Conservation (phyloP, 73 alveolate species). For the Uronychia binucleata region DNA sequence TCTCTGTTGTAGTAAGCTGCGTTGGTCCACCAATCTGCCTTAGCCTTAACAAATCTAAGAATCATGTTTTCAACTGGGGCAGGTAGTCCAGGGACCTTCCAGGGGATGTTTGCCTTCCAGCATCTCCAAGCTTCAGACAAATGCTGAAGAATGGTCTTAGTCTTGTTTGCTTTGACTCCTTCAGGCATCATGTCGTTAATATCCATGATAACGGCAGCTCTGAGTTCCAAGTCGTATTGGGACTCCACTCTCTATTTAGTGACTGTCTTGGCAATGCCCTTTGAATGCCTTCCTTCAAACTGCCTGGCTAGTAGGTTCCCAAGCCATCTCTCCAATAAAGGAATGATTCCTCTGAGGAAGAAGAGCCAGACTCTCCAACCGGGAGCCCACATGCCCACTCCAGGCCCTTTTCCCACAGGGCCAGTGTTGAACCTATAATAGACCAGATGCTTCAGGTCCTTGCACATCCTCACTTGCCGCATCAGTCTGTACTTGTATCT, state of each 20-base stretch:
- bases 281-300: conserved; percentile 99
- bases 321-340: conserved; percentile 99
- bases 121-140: conserved; percentile 99
- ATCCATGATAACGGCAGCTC: conserved; percentile 99
- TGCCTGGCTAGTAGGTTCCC: conserved; percentile 99
- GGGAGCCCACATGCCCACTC: conserved; percentile 99
- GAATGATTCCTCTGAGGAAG: conserved; percentile 99
- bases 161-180: conserved; percentile 99
- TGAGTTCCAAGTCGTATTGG: conserved; percentile 98
- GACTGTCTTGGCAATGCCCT: conserved; percentile 98
- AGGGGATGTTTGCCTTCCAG: conserved; percentile 99
- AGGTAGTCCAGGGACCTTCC: conserved; percentile 99
- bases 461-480: conserved; percentile 99
- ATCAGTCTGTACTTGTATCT: conserved; percentile 99
- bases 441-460: conserved; percentile 99
- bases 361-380: conserved; percentile 99
- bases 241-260: conserved; percentile 99
- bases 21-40: conserved; percentile 99
- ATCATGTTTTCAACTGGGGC: conserved; percentile 99
- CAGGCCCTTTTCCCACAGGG: conserved; percentile 99
- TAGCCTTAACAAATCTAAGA: conserved; percentile 97
- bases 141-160: conserved; percentile 98
- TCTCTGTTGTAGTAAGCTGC: conserved; percentile 99
- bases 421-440: conserved; percentile 99
- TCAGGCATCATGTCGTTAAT: conserved; percentile 99